Base-by-base conservation (phyloP, 2,329 filamentous ascomycete species). In the Thielaviopsis euricoi region DNA sequence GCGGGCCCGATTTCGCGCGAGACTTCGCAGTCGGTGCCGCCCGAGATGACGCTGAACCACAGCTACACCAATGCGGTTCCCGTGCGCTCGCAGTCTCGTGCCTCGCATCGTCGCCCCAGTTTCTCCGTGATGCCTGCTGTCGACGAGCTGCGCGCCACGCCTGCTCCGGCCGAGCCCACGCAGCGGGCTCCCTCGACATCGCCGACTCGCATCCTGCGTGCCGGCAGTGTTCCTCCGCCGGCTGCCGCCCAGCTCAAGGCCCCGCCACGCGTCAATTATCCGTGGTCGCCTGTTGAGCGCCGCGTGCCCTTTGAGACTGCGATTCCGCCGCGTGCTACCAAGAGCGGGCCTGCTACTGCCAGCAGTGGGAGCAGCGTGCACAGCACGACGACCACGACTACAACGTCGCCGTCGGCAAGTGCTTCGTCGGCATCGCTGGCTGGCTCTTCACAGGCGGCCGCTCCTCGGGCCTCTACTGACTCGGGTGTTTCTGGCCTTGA, bases 1-100 rank as follows among this genome's bases (percentile, higher is more conserved):
- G 65, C 82, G 17, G 87, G 85, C 0, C 87, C 87, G 6, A 76
- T 95, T 33, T 77, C 85, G 51, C 85, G 91, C 55, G 85, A 93
- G 66, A 75, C 77, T 52, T 95, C 89, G 25, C 89, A 95, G 69
- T 96, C 90, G 5, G 91, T 96, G 0, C 91, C 91, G 50, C 91
- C 91, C 6, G 84, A 95, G 71, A 95, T 96, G 89, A 48, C 52
- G 6, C 23, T 60, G 5, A 60, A 60, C 25, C 58, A 60, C 26
- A 84, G 82, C 67, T 95, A 86, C 74, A 68, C 73, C 49, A 66
- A 68, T 61, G 67, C 67, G 59, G 66, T 60, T 59, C 67, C 69
- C 25, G 68, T 70, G 37, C 74, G 77, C 25, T 76, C 75, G 49
- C 72, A 76, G 63, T 81, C 78, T 52, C 77, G 79, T 56, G 71